These are phyloP conservation scores for Senna siamea DNA, from an alignment of 306 rosid genomes.

Conservation along the genomic window DNA sequence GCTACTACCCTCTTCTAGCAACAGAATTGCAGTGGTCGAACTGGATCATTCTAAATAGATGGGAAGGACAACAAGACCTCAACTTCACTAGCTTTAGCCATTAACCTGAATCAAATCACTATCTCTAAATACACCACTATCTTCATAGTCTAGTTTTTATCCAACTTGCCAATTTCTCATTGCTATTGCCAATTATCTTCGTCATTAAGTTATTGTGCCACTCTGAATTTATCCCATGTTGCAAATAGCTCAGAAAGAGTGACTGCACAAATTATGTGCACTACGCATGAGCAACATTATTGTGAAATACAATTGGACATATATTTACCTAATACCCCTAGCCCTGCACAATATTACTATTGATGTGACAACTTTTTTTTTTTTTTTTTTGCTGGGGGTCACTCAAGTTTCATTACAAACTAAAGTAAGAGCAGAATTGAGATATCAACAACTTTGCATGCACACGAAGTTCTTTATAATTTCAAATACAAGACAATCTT, in stretches of 20 bases:
- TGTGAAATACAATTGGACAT: not conserved
- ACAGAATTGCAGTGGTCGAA: not conserved
- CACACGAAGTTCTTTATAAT: not conserved
- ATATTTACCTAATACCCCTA: not conserved
- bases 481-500: conserved; percentile 24
- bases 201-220: not conserved
- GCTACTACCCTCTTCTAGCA: not conserved
- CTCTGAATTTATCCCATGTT: not conserved
- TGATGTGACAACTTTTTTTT: not conserved
- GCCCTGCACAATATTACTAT: not conserved
- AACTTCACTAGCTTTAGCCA: not conserved
- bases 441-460: conserved; percentile 19
- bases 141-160: not conserved
- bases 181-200: not conserved
- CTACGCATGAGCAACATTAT: not conserved
- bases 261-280: not conserved
- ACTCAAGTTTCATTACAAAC: conserved; percentile 25
- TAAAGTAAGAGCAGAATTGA: conserved; percentile 5
- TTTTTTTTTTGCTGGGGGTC: not conserved
- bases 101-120: not conserved
- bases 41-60: not conserved
- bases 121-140: not conserved
- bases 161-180: not conserved
- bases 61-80: not conserved
- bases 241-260: not conserved